phyloP scores from a whole-genome alignment of 345 rosid genomes.

The Raphanus raphanistrum region DNA sequence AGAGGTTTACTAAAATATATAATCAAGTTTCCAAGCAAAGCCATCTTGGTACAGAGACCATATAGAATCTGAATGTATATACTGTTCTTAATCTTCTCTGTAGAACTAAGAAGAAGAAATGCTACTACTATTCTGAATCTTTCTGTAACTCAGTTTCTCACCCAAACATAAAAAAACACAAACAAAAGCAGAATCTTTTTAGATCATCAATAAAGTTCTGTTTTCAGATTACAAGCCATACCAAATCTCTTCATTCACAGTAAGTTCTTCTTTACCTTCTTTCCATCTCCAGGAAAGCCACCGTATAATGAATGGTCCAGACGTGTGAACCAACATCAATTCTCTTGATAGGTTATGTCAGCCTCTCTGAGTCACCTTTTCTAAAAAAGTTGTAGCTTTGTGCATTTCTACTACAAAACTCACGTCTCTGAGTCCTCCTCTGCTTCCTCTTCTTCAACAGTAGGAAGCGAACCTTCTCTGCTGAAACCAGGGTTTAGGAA shows the following conservation, averaged over 20 bases:
- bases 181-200: constrained; percentile 6
- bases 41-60: neutral
- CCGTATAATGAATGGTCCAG: constrained; percentile 4
- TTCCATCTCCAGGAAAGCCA: constrained; percentile 2
- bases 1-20: too few relatives aligned
- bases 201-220: constrained; percentile 11
- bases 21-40: neutral
- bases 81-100: constrained; percentile 16
- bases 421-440: constrained; percentile 60
- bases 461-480: constrained; percentile 65
- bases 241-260: constrained; percentile 13
- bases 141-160: constrained; percentile 10
- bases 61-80: neutral
- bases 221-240: constrained; percentile 22
- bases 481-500: constrained; percentile 73
- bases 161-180: neutral
- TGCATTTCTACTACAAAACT: constrained; percentile 6
- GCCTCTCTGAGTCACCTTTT: constrained; percentile 21
- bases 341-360: constrained; percentile 22
- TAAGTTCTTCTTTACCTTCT: constrained; percentile 1
- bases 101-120: constrained; percentile 3
- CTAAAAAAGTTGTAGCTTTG: constrained; percentile 10
- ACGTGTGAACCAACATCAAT: neutral
- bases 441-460: constrained; percentile 71
- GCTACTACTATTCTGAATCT: constrained; percentile 13